Base-by-base conservation (phyloP, 345 rosid species). In the Durio zibethinus region DNA sequence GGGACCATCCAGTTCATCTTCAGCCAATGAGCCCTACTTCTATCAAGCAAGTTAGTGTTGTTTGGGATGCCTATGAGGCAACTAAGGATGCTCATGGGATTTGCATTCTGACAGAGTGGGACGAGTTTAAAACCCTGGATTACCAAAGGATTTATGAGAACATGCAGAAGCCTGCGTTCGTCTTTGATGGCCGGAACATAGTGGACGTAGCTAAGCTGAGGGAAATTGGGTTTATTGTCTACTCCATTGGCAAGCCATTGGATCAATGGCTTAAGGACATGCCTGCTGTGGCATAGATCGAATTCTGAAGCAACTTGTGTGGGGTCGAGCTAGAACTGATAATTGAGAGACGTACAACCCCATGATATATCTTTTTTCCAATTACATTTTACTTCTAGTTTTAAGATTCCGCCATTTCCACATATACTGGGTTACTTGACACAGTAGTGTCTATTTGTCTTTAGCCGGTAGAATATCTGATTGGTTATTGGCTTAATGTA, bases 91-190 rank as follows among this genome's bases (percentile, higher is more conserved):
- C 93, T 10, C 93, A 90, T 21, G 91, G 88, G 0, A 50, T 89
- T 60, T 90, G 94, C 85, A 77, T 90, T 45, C 83, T 89, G 74
- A 90, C 93, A 0, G 93, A 88, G 78, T 89, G 94, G 93, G 93
- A 90, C 45, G 91, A 89, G 80, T 90, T 90, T 80, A 90, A 72
- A 82, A 76, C 77, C 0, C 88, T 90, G n/a, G 92, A 90, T 81
- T 90, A 75, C 78, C 73, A 84, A 74, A 81, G 38, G 67, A 84
- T 87, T 61, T 87, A 74, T n/a, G 78, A 87, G 25, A 73, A 76
- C 71, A 87, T 87, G 89, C 82, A 59, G 71, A 81, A 81, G 80
- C 84, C 84, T 2, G 90, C 88, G 2, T 87, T 78, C 7, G 84
- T 87, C 21, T 87, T 87, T 1, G 88, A 87, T 50, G 90, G 90